phyloP scores from a whole-genome alignment of 2,329 filamentous ascomycete genomes.

The Teratosphaeria epicoccoides region DNA sequence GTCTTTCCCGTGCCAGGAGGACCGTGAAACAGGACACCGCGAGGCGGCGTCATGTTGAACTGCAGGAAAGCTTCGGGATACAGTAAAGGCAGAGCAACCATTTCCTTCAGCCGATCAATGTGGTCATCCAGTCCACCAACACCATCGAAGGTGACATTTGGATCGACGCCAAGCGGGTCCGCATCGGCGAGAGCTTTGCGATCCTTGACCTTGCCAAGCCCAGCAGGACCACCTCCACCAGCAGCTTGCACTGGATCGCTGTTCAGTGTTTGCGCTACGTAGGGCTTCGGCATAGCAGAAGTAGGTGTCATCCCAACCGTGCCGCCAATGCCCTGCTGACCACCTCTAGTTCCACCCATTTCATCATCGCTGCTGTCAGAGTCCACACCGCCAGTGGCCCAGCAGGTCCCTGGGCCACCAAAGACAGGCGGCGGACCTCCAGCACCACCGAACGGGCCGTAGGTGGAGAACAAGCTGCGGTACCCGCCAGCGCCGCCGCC shows the following conservation, averaged over 20 bases:
- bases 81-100: conserved; percentile 87
- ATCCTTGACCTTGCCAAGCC: conserved; percentile 85
- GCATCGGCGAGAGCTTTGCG: conserved; percentile 85
- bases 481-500: conserved; percentile 54
- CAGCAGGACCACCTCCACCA: conserved; percentile 55
- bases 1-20: conserved; percentile 97
- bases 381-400: conserved; percentile 67
- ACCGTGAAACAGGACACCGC: conserved; percentile 92
- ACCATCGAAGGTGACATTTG: conserved; percentile 86
- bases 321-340: conserved; percentile 44
- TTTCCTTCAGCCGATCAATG: conserved; percentile 95
- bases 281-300: conserved; percentile 36
- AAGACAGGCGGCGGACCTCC: conserved; percentile 62
- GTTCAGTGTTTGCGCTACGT: conserved; percentile 48
- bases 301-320: conserved; percentile 56
- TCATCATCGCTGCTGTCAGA: conserved; percentile 98
- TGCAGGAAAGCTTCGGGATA: conserved; percentile 90
- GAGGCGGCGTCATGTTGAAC: conserved; percentile 86
- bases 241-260: conserved; percentile 46
- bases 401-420: conserved; percentile 62
- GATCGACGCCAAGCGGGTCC: conserved; percentile 84
- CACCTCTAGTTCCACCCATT: conserved; percentile 46
- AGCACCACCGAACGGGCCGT: conserved; percentile 84
- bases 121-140: conserved; percentile 88
- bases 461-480: conserved; percentile 76